A percentile compares a stretch with the other conserved stretches of the same genome.
Conservation (phyloP, 2,329 filamentous ascomycete genomes). For the Beauveria australis region DNA sequence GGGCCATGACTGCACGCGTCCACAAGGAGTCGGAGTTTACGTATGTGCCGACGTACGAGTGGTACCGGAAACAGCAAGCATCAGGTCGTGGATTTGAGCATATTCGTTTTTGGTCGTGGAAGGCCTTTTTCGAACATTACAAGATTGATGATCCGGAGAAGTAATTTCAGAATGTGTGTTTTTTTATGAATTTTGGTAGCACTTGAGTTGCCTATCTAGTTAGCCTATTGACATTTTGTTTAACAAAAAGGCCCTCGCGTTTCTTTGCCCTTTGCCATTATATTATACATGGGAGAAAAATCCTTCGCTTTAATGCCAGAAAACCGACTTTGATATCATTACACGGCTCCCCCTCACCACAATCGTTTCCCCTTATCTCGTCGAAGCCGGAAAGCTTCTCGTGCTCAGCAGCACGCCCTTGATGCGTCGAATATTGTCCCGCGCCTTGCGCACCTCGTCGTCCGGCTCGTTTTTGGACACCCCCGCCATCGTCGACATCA, state of each 20-base stretch:
- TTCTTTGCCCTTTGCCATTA: background rate
- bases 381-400: constrained; percentile 57
- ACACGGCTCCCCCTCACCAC: background rate
- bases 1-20: constrained; percentile 18
- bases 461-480: constrained; percentile 43
- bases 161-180: background rate
- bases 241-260: too few species aligned
- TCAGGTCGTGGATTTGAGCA: constrained; percentile 44
- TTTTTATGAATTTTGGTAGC: background rate
- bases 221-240: background rate
- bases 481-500: constrained; percentile 26
- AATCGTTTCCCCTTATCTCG: constrained; percentile 17
- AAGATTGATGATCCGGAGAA: constrained; percentile 19
- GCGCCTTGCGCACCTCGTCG: constrained; percentile 65
- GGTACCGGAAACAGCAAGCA: constrained; percentile 40
- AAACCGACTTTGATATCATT: background rate
- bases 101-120: constrained; percentile 36
- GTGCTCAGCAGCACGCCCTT: constrained; percentile 73
- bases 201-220: background rate
- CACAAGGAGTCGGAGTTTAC: constrained; percentile 22
- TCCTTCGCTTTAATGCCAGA: background rate
- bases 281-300: background rate
- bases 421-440: constrained; percentile 67
- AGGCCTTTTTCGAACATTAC: constrained; percentile 28
- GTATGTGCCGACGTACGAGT: constrained; percentile 40